phyloP scores from a whole-genome alignment of 202 grass and related monocot species.

The Schoenoplectus triqueter region DNA sequence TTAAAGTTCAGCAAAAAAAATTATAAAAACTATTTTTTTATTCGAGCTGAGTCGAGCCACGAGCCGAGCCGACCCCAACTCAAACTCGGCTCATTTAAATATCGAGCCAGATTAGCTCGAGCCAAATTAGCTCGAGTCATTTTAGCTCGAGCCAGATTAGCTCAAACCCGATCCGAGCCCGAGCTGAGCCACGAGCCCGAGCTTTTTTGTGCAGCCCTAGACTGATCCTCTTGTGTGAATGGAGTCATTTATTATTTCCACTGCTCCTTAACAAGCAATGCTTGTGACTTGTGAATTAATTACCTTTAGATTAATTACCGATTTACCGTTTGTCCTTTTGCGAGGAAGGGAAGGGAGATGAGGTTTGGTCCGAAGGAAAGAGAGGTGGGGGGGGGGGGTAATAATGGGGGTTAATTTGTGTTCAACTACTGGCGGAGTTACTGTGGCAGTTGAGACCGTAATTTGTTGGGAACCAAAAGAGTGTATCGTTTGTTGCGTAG shows the following conservation, averaged over 20 bases:
- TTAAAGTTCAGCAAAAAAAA: no score
- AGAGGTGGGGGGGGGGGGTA: not conserved
- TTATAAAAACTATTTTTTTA: no score
- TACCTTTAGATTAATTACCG: not conserved
- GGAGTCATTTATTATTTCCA: constrained; percentile 20
- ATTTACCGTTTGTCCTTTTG: constrained; percentile 25
- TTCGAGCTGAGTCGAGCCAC: no score
- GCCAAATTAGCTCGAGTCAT: no score
- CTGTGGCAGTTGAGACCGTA: constrained; percentile 25
- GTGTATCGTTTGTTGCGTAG: not conserved
- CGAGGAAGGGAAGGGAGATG: not conserved
- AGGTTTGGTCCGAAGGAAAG: not conserved
- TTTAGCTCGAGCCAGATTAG: no score
- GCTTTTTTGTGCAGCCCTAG: no score
- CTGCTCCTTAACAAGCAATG: not conserved
- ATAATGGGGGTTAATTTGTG: constrained; percentile 40
- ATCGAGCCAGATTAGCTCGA: no score
- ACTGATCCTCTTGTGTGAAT: constrained; percentile 1
- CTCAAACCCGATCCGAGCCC: no score
- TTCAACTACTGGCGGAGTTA: constrained; percentile 36
- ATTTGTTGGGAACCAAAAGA: not conserved
- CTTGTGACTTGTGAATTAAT: not conserved
- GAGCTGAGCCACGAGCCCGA: no score
- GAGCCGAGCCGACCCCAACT: no score
- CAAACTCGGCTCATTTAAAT: no score